phyloP scores from a whole-genome alignment of 768 basidiomycete genomes.

The Holtermannia corniformis region DNA sequence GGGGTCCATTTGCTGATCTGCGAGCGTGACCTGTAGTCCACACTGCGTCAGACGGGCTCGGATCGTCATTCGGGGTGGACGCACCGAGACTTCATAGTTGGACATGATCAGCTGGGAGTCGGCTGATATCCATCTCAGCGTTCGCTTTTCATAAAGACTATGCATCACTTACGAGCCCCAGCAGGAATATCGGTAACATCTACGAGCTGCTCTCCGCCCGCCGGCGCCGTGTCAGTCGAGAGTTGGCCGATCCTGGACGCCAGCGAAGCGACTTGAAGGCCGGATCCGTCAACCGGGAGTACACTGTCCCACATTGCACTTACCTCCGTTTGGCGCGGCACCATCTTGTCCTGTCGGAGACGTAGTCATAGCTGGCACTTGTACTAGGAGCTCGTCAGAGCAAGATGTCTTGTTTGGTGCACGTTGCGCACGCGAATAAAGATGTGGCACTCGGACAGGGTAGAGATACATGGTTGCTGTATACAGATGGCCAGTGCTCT shows the following conservation, averaged over 20 bases:
- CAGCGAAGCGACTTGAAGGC: background rate
- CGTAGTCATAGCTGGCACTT: too few relatives aligned
- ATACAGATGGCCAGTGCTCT: too few relatives aligned
- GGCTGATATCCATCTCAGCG: background rate
- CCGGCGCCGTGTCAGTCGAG: background rate
- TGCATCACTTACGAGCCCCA: background rate
- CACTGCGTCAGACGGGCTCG: background rate
- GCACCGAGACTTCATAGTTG: slow-evolving; percentile 1
- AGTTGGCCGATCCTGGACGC: background rate
- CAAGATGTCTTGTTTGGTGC: too few relatives aligned
- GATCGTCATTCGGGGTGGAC: background rate
- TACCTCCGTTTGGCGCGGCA: too few relatives aligned
- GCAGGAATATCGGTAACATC: background rate
- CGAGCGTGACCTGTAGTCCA: slow-evolving; percentile 69
- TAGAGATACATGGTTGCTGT: too few relatives aligned
- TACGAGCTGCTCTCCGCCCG: background rate
- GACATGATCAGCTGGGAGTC: background rate
- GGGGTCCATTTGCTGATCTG: slow-evolving; percentile 89
- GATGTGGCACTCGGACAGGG: too few relatives aligned
- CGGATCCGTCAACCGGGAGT: too few relatives aligned
- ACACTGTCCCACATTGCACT: too few relatives aligned
- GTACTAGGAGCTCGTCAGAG: too few relatives aligned
- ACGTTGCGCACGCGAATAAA: too few relatives aligned
- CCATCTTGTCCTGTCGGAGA: too few relatives aligned
- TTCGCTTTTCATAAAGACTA: too few relatives aligned